Percentiles rank a stretch among this genome's conserved stretches.
phyloP scores from a whole-genome alignment of 371 early-diverging fungal genomes.

The Mucor racemosus region DNA sequence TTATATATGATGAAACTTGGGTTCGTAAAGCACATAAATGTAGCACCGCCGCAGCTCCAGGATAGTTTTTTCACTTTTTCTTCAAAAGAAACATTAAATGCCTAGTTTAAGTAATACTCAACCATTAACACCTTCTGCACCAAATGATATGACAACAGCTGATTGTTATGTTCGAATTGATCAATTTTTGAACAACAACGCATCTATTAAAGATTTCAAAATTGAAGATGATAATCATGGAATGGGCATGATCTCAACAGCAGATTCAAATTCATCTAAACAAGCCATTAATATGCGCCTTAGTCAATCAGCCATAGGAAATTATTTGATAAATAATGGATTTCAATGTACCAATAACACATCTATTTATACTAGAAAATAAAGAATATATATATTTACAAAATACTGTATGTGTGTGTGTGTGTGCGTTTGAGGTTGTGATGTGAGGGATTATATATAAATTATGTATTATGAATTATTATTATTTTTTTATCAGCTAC shows the following conservation, averaged over 20 bases:
- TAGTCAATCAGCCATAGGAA: slow-evolving; percentile 16
- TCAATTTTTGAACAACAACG: slow-evolving; percentile 20
- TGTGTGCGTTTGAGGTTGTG: background rate
- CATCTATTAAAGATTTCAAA: slow-evolving; percentile 17
- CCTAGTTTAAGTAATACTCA: slow-evolving; percentile 22
- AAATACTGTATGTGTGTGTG: background rate
- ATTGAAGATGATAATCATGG: slow-evolving; percentile 37
- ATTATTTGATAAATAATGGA: slow-evolving; percentile 27
- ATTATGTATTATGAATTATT: background rate
- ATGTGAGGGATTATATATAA: background rate
- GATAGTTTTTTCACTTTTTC: too few species aligned
- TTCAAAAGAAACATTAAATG: slow-evolving; percentile 2
- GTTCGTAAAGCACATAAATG: too few species aligned
- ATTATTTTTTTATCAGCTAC: slow-evolving; percentile 1
- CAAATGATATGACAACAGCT: slow-evolving; percentile 24
- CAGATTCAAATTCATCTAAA: slow-evolving; percentile 5
- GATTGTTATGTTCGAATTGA: slow-evolving; percentile 27
- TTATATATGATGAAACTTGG: too few species aligned
- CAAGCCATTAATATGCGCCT: slow-evolving; percentile 25
- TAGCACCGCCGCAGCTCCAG: too few species aligned
- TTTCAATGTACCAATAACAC: slow-evolving; percentile 8
- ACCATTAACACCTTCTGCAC: slow-evolving; percentile 28
- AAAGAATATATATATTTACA: background rate
- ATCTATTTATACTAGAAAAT: slow-evolving; percentile 16
- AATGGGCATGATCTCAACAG: slow-evolving; percentile 34